phyloP scores from a whole-genome alignment of 805 yeast genomes.

The Teunomyces aglyptinius region DNA sequence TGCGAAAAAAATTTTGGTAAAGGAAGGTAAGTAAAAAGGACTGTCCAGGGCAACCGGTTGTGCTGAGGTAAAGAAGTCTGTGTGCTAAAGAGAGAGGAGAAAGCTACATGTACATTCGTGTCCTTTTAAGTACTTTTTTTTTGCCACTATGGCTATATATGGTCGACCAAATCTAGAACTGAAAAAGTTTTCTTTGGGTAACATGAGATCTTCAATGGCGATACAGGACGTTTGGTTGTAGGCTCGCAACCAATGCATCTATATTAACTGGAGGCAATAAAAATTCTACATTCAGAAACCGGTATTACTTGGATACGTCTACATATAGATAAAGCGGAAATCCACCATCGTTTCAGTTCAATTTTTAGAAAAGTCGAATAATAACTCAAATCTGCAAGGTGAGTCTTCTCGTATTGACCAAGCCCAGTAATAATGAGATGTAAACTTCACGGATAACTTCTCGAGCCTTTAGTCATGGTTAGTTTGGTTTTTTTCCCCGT shows the following conservation, averaged over 20 bases:
- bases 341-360: neutral
- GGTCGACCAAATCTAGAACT: neutral
- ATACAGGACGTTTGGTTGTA: neutral
- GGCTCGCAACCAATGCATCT: neutral
- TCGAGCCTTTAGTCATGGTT: no score
- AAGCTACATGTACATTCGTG: neutral
- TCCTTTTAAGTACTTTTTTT: neutral
- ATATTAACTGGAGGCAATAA: neutral
- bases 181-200: slow-evolving; percentile 5
- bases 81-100: neutral
- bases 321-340: neutral
- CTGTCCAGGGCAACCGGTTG: neutral
- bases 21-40: neutral
- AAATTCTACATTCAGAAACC: neutral
- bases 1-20: neutral
- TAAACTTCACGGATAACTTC: neutral
- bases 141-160: neutral
- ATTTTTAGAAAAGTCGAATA: neutral
- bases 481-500: no score
- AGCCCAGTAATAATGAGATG: neutral
- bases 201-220: slow-evolving; percentile 2
- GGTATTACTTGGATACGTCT: neutral
- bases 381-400: neutral
- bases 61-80: slow-evolving; percentile 6
- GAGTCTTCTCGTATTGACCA: no score